Evolutionary conservation across 768 basidiomycete species (phyloP).

Genomic region (Suillus lakei): DNA sequence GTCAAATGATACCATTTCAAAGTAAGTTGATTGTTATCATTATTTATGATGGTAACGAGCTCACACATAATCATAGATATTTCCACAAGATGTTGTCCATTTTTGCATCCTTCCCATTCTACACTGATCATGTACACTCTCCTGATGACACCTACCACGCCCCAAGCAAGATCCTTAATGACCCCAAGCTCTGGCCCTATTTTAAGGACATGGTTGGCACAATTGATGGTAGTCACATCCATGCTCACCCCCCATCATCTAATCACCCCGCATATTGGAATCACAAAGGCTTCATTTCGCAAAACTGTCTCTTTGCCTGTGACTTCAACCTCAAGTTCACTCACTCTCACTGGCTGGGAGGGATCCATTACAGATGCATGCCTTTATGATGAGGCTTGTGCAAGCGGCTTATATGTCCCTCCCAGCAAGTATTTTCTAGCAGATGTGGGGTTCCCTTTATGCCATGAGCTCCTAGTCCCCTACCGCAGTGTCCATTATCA

Average conservation of each 20-base stretch:
- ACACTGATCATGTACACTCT: constrained; percentile 23
- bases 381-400: constrained; percentile 32
- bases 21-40: constrained; percentile 21
- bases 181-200: constrained; percentile 36
- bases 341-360: constrained; percentile 46
- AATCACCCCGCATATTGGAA: constrained; percentile 19
- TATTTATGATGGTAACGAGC: not conserved
- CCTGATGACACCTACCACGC: constrained; percentile 12
- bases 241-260: constrained; percentile 15
- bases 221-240: constrained; percentile 29
- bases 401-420: constrained; percentile 29
- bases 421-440: constrained; percentile 29
- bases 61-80: constrained; percentile 14
- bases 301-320: constrained; percentile 41
- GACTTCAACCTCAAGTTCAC: constrained; percentile 40
- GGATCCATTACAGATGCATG: constrained; percentile 41
- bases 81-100: constrained; percentile 28
- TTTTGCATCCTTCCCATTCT: constrained; percentile 28
- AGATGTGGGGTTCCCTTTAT: constrained; percentile 31
- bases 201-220: constrained; percentile 33
- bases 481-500: constrained; percentile 45
- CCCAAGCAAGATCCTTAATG: constrained; percentile 22
- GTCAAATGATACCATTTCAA: constrained; percentile 43
- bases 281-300: constrained; percentile 32
- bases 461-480: constrained; percentile 38